phyloP scores from a whole-genome alignment of 164 flowering plant genomes.

The Houttuynia cordata region DNA sequence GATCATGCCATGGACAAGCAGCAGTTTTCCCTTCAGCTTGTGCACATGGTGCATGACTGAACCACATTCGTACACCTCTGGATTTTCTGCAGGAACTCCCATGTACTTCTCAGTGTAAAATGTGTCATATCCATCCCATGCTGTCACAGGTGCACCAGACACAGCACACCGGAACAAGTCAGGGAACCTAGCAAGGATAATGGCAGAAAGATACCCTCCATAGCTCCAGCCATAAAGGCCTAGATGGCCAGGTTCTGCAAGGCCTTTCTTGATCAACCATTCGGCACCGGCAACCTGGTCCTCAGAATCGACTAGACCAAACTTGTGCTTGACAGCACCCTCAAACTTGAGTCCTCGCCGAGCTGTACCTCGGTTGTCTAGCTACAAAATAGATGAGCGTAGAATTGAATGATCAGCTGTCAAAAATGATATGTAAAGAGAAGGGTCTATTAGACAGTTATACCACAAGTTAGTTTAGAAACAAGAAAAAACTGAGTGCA shows the following conservation, averaged over 20 bases:
- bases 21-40: constrained; percentile 52
- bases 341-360: constrained; percentile 89
- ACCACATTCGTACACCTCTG: constrained; percentile 30
- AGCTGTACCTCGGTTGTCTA: constrained; percentile 82
- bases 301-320: constrained; percentile 58
- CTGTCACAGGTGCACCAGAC: constrained; percentile 84
- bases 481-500: not conserved
- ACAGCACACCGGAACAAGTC: constrained; percentile 63
- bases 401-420: not conserved
- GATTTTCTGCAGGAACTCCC: constrained; percentile 63
- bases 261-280: constrained; percentile 76
- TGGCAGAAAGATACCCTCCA: constrained; percentile 87
- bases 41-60: constrained; percentile 69
- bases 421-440: not conserved
- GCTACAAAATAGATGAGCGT: constrained; percentile 24
- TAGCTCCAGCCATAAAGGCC: constrained; percentile 97
- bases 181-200: constrained; percentile 53
- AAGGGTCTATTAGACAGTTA: no score
- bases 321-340: constrained; percentile 48
- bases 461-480: not conserved
- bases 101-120: constrained; percentile 95
- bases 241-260: constrained; percentile 50
- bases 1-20: constrained; percentile 91
- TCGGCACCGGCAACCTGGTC: constrained; percentile 79
- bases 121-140: constrained; percentile 97